Percentiles rank a stretch among this genome's conserved stretches.
Conservation (phyloP, 2,329 filamentous ascomycete genomes). For the Aspergillus amoenus region DNA sequence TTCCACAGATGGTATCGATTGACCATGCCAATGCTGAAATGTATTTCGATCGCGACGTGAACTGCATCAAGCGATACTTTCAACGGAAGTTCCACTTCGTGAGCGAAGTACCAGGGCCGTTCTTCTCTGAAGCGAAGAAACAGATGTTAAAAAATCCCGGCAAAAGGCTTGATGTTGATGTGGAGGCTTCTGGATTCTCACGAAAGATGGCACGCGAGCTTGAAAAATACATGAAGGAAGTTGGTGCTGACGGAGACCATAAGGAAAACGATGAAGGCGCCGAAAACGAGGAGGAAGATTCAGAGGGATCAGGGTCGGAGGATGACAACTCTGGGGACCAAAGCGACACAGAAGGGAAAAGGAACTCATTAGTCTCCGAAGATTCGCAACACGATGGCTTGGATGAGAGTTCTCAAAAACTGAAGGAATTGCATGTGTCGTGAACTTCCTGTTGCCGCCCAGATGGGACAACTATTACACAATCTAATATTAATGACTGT, state of each 20-base stretch:
- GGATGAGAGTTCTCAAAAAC: constrained; percentile 28
- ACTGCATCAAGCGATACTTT: constrained; percentile 95
- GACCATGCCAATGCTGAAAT: constrained; percentile 91
- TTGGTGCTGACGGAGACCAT: constrained; percentile 58
- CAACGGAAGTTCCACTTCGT: constrained; percentile 84
- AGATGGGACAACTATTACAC: constrained; percentile 19
- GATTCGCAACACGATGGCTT: constrained; percentile 19
- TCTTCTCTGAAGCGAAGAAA: constrained; percentile 81
- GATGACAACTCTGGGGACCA: constrained; percentile 38
- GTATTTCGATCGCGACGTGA: constrained; percentile 96
- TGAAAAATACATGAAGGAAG: constrained; percentile 80
- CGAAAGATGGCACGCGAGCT: constrained; percentile 96
- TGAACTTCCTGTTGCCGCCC: constrained; percentile 13
- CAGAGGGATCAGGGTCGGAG: constrained; percentile 27
- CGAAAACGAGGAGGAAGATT: constrained; percentile 39
- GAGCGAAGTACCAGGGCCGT: constrained; percentile 77
- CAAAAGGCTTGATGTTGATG: constrained; percentile 77
- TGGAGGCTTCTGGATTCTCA: constrained; percentile 91
- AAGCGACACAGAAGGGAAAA: constrained; percentile 3
- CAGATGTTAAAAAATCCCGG: constrained; percentile 61
- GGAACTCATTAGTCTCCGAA: constrained; percentile 15
- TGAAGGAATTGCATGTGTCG: constrained; percentile 35
- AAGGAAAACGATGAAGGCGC: constrained; percentile 34
- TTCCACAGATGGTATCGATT: constrained; percentile 96
- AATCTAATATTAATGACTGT: constrained; percentile 18